These are phyloP conservation scores for Rhizophora mangle DNA, from an alignment of 345 rosid species.

Conservation along the genomic window DNA sequence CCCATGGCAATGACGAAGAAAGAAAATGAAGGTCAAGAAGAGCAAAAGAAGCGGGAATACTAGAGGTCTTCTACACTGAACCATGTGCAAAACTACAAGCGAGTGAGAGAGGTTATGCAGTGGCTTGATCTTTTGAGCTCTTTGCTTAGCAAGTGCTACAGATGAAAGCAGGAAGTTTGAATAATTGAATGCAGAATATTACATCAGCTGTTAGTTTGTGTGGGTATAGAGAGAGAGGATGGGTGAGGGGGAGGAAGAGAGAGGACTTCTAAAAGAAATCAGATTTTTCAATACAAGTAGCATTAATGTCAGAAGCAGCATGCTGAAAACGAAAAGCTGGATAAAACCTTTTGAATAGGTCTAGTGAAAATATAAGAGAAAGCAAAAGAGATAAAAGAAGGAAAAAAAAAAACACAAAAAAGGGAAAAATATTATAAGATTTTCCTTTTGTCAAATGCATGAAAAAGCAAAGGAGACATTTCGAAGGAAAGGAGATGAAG, in stretches of 20 bases:
- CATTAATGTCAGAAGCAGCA: conserved; percentile 20
- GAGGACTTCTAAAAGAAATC: conserved; percentile 7
- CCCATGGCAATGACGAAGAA: conserved; percentile 35
- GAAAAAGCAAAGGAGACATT: not conserved
- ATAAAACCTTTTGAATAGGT: conserved; percentile 18
- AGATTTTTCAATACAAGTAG: conserved; percentile 19
- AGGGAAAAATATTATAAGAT: not conserved
- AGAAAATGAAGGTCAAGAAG: conserved; percentile 18
- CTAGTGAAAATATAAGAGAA: not conserved
- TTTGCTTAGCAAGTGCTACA: conserved; percentile 11
- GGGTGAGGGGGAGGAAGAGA: conserved; percentile 6
- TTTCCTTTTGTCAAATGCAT: conserved; percentile 10
- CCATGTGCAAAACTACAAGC: conserved; percentile 30
- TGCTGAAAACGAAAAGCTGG: conserved; percentile 13
- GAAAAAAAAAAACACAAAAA: not conserved
- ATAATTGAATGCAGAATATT: conserved; percentile 10
- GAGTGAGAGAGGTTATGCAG: not conserved
- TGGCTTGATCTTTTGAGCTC: conserved; percentile 3
- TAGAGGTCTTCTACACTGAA: conserved; percentile 29
- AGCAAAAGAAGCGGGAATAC: conserved; percentile 12
- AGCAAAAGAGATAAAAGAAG: not conserved
- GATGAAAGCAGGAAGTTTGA: conserved; percentile 31
- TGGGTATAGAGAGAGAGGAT: not conserved
- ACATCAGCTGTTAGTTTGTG: conserved; percentile 8
- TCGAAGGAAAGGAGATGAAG: not conserved